Percentiles rank a stretch among this genome's conserved stretches.
Conservation (phyloP, 345 rosid species). For the Odontarrhena argentea region DNA sequence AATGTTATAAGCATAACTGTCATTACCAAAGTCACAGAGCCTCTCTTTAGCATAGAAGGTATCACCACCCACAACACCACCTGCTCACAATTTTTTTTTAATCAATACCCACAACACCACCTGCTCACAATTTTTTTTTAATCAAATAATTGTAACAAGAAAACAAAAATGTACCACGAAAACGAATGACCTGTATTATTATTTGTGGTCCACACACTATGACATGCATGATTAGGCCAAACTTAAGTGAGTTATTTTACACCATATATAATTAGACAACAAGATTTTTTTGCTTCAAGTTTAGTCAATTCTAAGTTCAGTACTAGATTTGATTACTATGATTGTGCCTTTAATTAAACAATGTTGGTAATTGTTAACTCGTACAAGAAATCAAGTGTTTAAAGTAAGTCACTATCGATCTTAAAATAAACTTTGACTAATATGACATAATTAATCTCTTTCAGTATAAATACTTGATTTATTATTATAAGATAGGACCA, state of each 20-base stretch:
- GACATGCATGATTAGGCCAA: constrained; percentile 31
- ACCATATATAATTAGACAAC: constrained; percentile 21
- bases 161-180: constrained; percentile 39
- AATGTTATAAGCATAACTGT: constrained; percentile 65
- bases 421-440: constrained; percentile 11
- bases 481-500: background rate
- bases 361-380: constrained; percentile 19
- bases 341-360: constrained; percentile 20
- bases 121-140: constrained; percentile 45
- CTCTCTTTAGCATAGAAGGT: constrained; percentile 62
- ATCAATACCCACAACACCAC: constrained; percentile 76
- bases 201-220: constrained; percentile 37
- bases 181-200: constrained; percentile 30
- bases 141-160: constrained; percentile 27
- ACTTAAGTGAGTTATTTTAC: constrained; percentile 21
- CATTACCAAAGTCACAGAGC: constrained; percentile 67
- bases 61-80: constrained; percentile 76
- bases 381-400: background rate
- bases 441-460: background rate
- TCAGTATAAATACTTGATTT: background rate
- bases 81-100: no score
- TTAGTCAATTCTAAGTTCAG: constrained; percentile 22
- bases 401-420: background rate
- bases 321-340: constrained; percentile 35
- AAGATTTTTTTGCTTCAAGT: background rate